Conservation (phyloP, 768 basidiomycete genomes). For the Amanita fuliginea region DNA sequence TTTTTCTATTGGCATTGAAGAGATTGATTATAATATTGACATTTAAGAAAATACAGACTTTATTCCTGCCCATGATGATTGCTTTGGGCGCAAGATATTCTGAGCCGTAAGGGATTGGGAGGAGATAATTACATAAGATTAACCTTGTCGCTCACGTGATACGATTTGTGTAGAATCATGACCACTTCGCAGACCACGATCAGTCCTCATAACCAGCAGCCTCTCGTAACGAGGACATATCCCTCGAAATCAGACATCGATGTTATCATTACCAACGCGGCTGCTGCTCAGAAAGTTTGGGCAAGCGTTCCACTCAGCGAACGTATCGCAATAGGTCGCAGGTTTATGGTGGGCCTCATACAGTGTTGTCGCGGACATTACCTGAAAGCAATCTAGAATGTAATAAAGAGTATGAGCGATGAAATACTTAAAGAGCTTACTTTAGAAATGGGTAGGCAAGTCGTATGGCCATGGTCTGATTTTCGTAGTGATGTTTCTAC, state of each 20-base stretch:
- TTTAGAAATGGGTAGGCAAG: slow-evolving; percentile 85
- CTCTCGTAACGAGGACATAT: slow-evolving; percentile 56
- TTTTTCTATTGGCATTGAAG: background rate
- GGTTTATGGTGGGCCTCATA: slow-evolving; percentile 23
- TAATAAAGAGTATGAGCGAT: slow-evolving; percentile 38
- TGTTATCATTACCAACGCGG: slow-evolving; percentile 40
- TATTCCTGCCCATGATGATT: slow-evolving; percentile 1
- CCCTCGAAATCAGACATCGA: slow-evolving; percentile 52
- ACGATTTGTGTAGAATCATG: slow-evolving; percentile 19
- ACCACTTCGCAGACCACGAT: slow-evolving; percentile 63
- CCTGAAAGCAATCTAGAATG: slow-evolving; percentile 21
- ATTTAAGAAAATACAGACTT: background rate
- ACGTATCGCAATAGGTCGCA: slow-evolving; percentile 53
- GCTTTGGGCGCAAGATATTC: too few relatives aligned
- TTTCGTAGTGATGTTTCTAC: background rate
- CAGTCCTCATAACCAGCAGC: slow-evolving; percentile 67
- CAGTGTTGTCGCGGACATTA: background rate
- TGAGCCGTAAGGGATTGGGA: background rate
- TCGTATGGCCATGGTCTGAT: background rate
- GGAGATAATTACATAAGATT: background rate
- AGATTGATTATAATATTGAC: background rate
- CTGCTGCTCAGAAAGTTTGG: slow-evolving; percentile 71
- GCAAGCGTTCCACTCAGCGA: slow-evolving; percentile 57
- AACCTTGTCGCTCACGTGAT: background rate
- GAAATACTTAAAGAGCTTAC: slow-evolving; percentile 71